A percentile compares a stretch with the other conserved stretches of the same genome.
Evolutionary conservation across 306 rosid genomes (phyloP).

Genomic region (Ochetophila trinervis): DNA sequence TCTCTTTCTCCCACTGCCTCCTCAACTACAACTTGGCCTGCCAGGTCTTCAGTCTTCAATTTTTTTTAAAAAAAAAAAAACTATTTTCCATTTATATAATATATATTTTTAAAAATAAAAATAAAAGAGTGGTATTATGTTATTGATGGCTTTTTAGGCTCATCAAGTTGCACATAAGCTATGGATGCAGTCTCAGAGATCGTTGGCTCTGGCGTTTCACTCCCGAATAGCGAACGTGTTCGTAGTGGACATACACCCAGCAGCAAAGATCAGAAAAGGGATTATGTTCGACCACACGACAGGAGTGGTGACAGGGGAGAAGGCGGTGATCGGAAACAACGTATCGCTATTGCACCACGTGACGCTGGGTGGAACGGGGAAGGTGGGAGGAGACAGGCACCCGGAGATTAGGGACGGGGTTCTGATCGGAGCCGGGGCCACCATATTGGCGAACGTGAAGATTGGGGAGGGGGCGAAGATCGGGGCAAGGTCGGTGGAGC

Average conservation of each 20-base stretch:
- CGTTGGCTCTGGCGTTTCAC: conserved; percentile 77
- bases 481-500: conserved; percentile 90
- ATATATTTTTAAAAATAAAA: no score
- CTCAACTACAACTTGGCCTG: conserved; percentile 91
- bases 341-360: conserved; percentile 93
- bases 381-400: conserved; percentile 82
- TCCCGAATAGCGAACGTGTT: conserved; percentile 82
- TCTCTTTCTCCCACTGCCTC: conserved; percentile 83
- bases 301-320: conserved; percentile 91
- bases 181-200: conserved; percentile 74
- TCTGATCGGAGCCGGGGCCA: conserved; percentile 93
- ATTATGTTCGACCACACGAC: conserved; percentile 86
- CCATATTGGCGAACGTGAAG: conserved; percentile 72
- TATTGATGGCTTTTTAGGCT: no score
- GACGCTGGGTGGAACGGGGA: conserved; percentile 92
- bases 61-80: no score
- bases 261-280: conserved; percentile 78
- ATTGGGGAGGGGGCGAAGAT: conserved; percentile 92
- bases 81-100: no score
- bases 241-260: conserved; percentile 92
- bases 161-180: conserved; percentile 78
- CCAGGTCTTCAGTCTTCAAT: conserved; percentile 49
- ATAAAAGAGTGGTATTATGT: no score
- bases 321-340: conserved; percentile 87
- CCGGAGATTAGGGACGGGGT: conserved; percentile 93